A percentile compares a stretch with the other conserved stretches of the same genome.
These are phyloP conservation scores for Diplodia scrobiculata DNA, from an alignment of 2,329 filamentous ascomycete species.

Conservation along the genomic window DNA sequence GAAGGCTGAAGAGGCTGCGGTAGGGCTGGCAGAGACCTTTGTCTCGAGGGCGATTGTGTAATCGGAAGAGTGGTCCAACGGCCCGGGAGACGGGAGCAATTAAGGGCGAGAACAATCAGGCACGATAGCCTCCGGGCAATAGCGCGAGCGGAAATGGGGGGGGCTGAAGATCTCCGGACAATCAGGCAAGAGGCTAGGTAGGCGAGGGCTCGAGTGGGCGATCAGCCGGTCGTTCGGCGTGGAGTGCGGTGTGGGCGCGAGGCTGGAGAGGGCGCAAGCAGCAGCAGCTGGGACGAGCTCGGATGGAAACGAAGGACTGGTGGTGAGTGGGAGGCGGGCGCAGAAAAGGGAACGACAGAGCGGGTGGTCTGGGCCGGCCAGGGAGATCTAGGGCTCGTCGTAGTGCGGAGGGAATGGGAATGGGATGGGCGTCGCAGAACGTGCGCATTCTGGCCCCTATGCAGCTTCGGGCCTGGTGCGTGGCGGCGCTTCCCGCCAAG, in stretches of 20 bases:
- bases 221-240: background rate
- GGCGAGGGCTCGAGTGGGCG: slow-evolving; percentile 2
- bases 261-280: background rate
- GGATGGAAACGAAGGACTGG: slow-evolving; percentile 18
- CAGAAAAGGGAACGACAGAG: slow-evolving; percentile 18
- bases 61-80: slow-evolving; percentile 18
- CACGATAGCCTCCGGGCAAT: background rate
- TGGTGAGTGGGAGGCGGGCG: slow-evolving; percentile 23
- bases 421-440: slow-evolving; percentile 16
- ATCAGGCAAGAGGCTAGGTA: slow-evolving; percentile 8
- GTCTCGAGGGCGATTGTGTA: background rate
- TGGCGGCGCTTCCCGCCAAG: slow-evolving; percentile 9
- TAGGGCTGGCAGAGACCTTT: slow-evolving; percentile 1
- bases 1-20: background rate
- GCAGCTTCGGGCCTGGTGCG: slow-evolving; percentile 5
- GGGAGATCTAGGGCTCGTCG: slow-evolving; percentile 10
- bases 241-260: slow-evolving; percentile 7
- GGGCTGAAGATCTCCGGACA: slow-evolving; percentile 10
- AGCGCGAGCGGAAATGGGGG: slow-evolving; percentile 6
- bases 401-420: slow-evolving; percentile 14
- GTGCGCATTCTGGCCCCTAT: background rate
- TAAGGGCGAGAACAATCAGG: slow-evolving; percentile 20
- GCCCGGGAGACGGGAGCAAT: slow-evolving; percentile 21
- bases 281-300: slow-evolving; percentile 23
- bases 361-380: slow-evolving; percentile 25